Percentiles rank a stretch among this genome's conserved stretches.
Conservation (phyloP, 2,329 filamentous ascomycete species). For the Ophiostoma quercus region DNA sequence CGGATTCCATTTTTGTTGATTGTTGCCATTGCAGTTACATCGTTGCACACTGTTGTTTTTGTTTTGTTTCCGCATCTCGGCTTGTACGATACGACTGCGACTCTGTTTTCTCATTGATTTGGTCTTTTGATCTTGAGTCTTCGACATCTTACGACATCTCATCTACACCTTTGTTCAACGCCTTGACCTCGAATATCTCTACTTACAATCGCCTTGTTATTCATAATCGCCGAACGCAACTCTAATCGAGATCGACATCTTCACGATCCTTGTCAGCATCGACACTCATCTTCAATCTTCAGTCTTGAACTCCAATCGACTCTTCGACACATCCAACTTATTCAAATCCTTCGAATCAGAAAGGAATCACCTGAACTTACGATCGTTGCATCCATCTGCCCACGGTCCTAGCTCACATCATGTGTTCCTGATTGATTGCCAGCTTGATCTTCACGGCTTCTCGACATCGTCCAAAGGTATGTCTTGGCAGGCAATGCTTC, state of each 20-base stretch:
- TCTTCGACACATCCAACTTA: not conserved
- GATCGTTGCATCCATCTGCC: not conserved
- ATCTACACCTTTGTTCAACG: not conserved
- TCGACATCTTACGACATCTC: too few relatives aligned
- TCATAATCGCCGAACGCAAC: not conserved
- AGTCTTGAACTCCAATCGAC: not conserved
- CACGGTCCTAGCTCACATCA: not conserved
- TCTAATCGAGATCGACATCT: not conserved
- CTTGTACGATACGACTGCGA: not conserved
- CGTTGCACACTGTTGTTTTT: not conserved
- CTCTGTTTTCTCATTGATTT: not conserved
- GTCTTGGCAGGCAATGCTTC: not conserved
- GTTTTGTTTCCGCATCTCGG: not conserved
- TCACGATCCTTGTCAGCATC: not conserved
- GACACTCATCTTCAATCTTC: not conserved
- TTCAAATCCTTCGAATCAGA: too few relatives aligned
- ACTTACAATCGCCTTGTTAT: not conserved
- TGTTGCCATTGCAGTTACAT: not conserved
- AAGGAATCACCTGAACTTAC: not conserved
- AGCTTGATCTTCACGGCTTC: constrained; percentile 9
- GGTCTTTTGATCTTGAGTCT: too few relatives aligned
- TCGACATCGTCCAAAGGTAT: not conserved
- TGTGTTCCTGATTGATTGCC: constrained; percentile 4
- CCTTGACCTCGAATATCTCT: not conserved
- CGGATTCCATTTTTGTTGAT: not conserved